Conservation (phyloP, 2,329 filamentous ascomycete genomes). For the Thelonectria rubi region DNA sequence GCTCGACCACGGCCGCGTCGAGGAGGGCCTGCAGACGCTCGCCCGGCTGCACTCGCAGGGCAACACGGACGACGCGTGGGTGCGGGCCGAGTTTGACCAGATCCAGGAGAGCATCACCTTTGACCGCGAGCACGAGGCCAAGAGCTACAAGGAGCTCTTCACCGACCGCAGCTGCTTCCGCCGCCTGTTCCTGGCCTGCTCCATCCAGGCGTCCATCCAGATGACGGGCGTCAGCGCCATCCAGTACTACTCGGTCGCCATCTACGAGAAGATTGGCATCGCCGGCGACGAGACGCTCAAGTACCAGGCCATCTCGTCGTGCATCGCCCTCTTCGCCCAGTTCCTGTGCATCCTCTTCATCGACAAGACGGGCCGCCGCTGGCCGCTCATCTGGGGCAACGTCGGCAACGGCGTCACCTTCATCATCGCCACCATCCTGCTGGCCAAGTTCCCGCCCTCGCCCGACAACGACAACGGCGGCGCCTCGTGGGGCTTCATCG, state of each 20-base stretch:
- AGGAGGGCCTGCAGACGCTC: slow-evolving; percentile 72
- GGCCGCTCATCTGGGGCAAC: slow-evolving; percentile 77
- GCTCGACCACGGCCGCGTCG: slow-evolving; percentile 73
- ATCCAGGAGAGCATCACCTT: slow-evolving; percentile 72
- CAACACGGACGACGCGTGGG: slow-evolving; percentile 72
- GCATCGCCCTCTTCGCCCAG: slow-evolving; percentile 75
- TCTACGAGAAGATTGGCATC: slow-evolving; percentile 77
- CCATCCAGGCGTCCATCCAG: slow-evolving; percentile 75
- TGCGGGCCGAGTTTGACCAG: slow-evolving; percentile 75
- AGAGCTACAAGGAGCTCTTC: slow-evolving; percentile 76
- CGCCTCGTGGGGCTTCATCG: slow-evolving; percentile 78
- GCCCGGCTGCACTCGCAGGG: slow-evolving; percentile 76
- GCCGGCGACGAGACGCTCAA: slow-evolving; percentile 70
- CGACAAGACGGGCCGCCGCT: slow-evolving; percentile 75
- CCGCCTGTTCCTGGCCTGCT: slow-evolving; percentile 73
- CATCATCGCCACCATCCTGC: slow-evolving; percentile 69
- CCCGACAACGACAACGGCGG: slow-evolving; percentile 51
- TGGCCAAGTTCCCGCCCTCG: slow-evolving; percentile 66
- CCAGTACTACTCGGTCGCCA: slow-evolving; percentile 76
- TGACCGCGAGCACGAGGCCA: slow-evolving; percentile 75
- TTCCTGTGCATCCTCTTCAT: slow-evolving; percentile 74
- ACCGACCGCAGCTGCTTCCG: slow-evolving; percentile 70
- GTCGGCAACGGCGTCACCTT: slow-evolving; percentile 76
- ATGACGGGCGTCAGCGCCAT: slow-evolving; percentile 81
- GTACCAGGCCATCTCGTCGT: slow-evolving; percentile 79